Base-by-base conservation (phyloP, 140 eudicot genomes). In the Anethum foeniculum region DNA sequence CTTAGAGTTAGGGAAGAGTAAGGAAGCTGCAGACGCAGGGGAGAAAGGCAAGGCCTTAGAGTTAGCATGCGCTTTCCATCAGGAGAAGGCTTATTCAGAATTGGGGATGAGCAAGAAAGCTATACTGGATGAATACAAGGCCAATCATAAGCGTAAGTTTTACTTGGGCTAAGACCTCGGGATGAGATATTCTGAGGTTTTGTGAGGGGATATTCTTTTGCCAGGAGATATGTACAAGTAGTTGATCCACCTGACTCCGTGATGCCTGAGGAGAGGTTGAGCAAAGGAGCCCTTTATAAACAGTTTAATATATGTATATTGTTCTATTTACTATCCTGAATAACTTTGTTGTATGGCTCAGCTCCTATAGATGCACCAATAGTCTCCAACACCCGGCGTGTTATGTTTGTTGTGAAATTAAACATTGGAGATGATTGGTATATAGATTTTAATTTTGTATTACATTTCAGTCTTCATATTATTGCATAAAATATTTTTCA, bases 31-130 rank as follows among this genome's bases (percentile, higher is more conserved):
- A 65, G 75, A 30, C 36, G 84, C 72, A 54, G 91, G 93, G 48
- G 86, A 80, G 78, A 92, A 87, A 81, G 97, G 97, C 28, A 85
- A 77, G 71, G 79, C 80, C 39, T 77, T 92, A 56, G 97, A 92
- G 86, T 84, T 27, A 19, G 84, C 90, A 28, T 90, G 88, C 80
- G 77, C 43, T 39, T 65, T 77, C 79, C 64, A 62, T 72, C 81
- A 90, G 95, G 97, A 92, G 90, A 90, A 85, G 85, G 86, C 87
- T 46, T 89, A 86, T 84, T 62, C 77, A 32, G 80, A 71, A 64
- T 75, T 87, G 85, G 94, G 94, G 60, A 90, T 68, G 56, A 73
- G 19, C 81, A 83, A 85, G 74, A 96, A 90, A 82, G 96, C 87
- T 6, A 83, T 80, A 64, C 71, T 34, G 25, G 86, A 81, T 77